phyloP scores from a whole-genome alignment of 192 early-diverging fungal species.

The Rhizoclosmatium globosum region DNA sequence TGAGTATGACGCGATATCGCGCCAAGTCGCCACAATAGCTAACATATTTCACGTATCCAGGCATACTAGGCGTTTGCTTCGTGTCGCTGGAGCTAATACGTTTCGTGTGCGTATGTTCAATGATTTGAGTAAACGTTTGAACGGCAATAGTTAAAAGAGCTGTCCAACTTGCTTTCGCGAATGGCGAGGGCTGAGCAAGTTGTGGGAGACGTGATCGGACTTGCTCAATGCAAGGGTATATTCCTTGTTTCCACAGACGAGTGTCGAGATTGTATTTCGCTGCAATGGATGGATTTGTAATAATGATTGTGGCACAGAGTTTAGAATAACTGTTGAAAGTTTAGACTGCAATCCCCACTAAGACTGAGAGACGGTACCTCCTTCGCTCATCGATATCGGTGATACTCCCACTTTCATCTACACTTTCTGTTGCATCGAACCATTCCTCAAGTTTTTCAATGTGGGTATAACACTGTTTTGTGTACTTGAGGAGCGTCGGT shows the following conservation, averaged over 20 bases:
- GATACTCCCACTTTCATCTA: background rate
- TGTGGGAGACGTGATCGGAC: constrained; percentile 28
- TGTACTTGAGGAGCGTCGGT: background rate
- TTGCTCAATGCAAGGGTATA: constrained; percentile 38
- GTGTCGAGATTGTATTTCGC: constrained; percentile 47
- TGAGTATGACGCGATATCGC: constrained; percentile 36
- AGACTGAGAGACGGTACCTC: background rate
- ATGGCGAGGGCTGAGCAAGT: background rate
- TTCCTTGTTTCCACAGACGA: constrained; percentile 44
- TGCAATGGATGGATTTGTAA: constrained; percentile 17
- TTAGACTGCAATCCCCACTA: background rate
- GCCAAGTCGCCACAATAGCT: constrained; percentile 50
- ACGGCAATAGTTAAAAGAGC: constrained; percentile 33
- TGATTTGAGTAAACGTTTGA: constrained; percentile 26
- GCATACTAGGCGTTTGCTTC: constrained; percentile 30
- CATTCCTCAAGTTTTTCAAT: background rate
- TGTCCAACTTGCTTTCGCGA: constrained; percentile 31
- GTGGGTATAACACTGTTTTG: background rate
- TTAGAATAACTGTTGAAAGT: constrained; percentile 17
- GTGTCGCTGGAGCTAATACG: background rate
- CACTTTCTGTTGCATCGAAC: background rate
- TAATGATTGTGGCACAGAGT: constrained; percentile 22
- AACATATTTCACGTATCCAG: constrained; percentile 37
- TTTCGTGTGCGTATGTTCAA: constrained; percentile 7
- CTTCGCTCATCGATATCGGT: background rate